phyloP scores from a whole-genome alignment of 1,139 yeast genomes.

The Hyphopichia buzzinii region DNA sequence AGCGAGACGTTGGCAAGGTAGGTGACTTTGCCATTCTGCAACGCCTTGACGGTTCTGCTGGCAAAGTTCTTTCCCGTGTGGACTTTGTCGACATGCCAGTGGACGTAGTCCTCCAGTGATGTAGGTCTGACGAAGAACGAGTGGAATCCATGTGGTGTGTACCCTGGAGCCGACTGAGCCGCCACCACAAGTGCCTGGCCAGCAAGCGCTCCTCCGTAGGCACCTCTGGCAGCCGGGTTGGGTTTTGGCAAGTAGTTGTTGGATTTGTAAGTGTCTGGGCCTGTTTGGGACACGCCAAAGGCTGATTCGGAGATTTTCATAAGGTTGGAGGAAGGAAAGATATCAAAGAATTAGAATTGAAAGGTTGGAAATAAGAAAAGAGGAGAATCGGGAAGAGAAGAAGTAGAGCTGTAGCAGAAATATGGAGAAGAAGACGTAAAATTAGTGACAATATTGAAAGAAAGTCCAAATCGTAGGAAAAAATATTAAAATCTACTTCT shows the following conservation, averaged over 20 bases:
- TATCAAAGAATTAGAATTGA: too few species aligned
- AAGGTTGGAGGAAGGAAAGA: neutral
- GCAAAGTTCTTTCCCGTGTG: conserved; percentile 59
- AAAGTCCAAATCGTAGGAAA: too few species aligned
- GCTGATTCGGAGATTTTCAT: neutral
- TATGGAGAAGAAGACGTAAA: too few species aligned
- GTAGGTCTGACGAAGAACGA: conserved; percentile 32
- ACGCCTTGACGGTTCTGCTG: conserved; percentile 57
- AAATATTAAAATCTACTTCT: too few species aligned
- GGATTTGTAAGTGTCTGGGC: conserved; percentile 18
- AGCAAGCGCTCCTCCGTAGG: conserved; percentile 34
- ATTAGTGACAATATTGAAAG: too few species aligned
- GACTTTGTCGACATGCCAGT: conserved; percentile 35
- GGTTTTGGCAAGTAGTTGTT: conserved; percentile 28
- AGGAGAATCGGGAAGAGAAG: too few species aligned
- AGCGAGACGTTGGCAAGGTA: conserved; percentile 57
- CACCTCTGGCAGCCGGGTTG: conserved; percentile 24
- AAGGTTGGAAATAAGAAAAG: too few species aligned
- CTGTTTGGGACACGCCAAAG: conserved; percentile 21
- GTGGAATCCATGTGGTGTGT: conserved; percentile 37
- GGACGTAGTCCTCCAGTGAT: conserved; percentile 16
- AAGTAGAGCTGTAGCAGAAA: too few species aligned
- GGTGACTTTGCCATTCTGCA: conserved; percentile 49
- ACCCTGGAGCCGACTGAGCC: conserved; percentile 26
- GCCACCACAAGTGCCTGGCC: conserved; percentile 40